These are phyloP conservation scores for Allium sativum DNA, from an alignment of 106 monocot species.

Conservation along the genomic window DNA sequence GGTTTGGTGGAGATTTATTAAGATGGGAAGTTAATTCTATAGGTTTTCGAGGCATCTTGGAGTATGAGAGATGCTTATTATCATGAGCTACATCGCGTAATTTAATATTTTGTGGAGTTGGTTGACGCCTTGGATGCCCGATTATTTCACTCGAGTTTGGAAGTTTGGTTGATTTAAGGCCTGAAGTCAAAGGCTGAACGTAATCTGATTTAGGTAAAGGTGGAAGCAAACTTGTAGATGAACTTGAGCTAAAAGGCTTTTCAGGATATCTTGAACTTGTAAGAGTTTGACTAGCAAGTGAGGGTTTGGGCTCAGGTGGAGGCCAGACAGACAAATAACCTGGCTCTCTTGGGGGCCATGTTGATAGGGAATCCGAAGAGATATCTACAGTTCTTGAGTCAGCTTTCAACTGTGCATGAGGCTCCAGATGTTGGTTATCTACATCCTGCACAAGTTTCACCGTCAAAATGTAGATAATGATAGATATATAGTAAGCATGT, in stretches of 20 bases:
- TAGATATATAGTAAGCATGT: too few relatives aligned
- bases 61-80: conserved; percentile 13
- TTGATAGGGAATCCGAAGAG: conserved; percentile 15
- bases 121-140: conserved; percentile 22
- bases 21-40: conserved; percentile 5
- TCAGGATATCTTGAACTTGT: conserved; percentile 27
- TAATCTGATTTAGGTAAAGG: conserved; percentile 16
- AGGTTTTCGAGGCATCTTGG: conserved; percentile 27
- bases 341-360: neutral
- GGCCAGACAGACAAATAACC: conserved; percentile 15
- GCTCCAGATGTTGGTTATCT: conserved; percentile 21
- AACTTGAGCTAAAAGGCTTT: conserved; percentile 23
- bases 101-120: conserved; percentile 7
- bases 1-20: neutral
- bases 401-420: conserved; percentile 20
- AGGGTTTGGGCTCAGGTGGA: conserved; percentile 17
- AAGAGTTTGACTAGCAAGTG: conserved; percentile 12
- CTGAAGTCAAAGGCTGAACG: conserved; percentile 18
- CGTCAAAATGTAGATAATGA: neutral
- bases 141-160: conserved; percentile 13
- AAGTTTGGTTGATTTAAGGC: conserved; percentile 10
- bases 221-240: conserved; percentile 20
- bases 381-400: conserved; percentile 25
- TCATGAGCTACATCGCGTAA: neutral
- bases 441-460: conserved; percentile 32